Conservation (phyloP, 2,329 filamentous ascomycete genomes). For the Orbilia blumenaviensis region DNA sequence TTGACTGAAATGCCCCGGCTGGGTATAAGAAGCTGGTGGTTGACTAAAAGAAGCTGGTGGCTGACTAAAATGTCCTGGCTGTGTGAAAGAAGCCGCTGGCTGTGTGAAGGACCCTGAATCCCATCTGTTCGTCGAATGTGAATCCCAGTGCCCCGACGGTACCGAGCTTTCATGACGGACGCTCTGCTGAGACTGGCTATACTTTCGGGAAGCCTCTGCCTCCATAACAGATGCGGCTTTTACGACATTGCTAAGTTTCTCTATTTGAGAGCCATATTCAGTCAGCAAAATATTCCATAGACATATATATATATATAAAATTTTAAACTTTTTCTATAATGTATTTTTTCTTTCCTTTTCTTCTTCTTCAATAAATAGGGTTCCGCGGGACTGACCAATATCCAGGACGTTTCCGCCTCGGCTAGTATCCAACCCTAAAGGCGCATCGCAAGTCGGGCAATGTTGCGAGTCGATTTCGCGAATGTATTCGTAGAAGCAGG, state of each 20-base stretch:
- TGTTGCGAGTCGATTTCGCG: slow-evolving; percentile 92
- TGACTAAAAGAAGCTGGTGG: slow-evolving; percentile 59
- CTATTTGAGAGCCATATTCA: slow-evolving; percentile 64
- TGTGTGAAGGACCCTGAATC: slow-evolving; percentile 55
- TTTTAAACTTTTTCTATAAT: too few relatives aligned
- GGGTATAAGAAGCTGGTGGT: too few relatives aligned
- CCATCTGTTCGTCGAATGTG: slow-evolving; percentile 38
- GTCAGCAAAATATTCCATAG: slow-evolving; percentile 44
- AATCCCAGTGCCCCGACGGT: slow-evolving; percentile 36
- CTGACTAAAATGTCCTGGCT: slow-evolving; percentile 71
- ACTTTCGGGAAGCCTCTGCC: slow-evolving; percentile 43
- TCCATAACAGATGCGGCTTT: slow-evolving; percentile 73
- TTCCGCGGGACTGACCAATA: slow-evolving; percentile 75
- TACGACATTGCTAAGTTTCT: slow-evolving; percentile 94
- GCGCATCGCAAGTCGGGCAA: slow-evolving; percentile 92
- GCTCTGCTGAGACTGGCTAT: slow-evolving; percentile 46
- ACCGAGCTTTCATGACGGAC: slow-evolving; percentile 40
- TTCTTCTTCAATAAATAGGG: slow-evolving; percentile 55
- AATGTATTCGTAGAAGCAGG: slow-evolving; percentile 98
- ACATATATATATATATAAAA: too few relatives aligned
- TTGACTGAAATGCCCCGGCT: background rate
- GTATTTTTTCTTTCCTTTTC: too few relatives aligned
- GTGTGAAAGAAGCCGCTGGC: slow-evolving; percentile 60
- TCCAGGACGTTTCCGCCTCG: slow-evolving; percentile 91
- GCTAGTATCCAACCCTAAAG: slow-evolving; percentile 89